phyloP scores from a whole-genome alignment of 352 stramenopile species.

The Globisporangium parvum region DNA sequence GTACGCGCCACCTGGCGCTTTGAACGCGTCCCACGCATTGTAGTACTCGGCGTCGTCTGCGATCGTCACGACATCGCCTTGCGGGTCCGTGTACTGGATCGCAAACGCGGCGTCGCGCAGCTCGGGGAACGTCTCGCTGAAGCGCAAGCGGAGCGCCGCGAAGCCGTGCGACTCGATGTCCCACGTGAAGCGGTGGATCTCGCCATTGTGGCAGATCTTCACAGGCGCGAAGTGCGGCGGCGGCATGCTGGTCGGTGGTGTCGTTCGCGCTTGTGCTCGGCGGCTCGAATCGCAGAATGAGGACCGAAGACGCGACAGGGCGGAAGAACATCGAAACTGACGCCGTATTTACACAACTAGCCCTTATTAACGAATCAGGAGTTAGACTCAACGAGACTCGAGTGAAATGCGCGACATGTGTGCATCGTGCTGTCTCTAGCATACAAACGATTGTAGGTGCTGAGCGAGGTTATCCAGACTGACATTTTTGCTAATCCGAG shows the following conservation, averaged over 20 bases:
- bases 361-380: background rate
- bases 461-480: too few species aligned
- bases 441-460: too few species aligned
- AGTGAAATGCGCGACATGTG: too few species aligned
- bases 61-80: conserved; percentile 70
- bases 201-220: conserved; percentile 79
- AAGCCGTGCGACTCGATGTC: conserved; percentile 51
- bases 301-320: background rate
- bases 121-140: conserved; percentile 46
- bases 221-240: conserved; percentile 46
- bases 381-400: conserved; percentile 5
- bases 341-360: background rate
- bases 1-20: conserved; percentile 20
- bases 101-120: conserved; percentile 43
- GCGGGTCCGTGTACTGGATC: conserved; percentile 78
- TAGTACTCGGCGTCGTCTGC: conserved; percentile 60
- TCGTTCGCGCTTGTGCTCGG: background rate
- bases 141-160: conserved; percentile 39
- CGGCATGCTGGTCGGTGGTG: conserved; percentile 4
- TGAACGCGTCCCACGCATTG: conserved; percentile 55
- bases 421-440: too few species aligned
- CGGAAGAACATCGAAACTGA: conserved; percentile 5
- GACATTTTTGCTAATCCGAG: too few species aligned
- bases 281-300: background rate
- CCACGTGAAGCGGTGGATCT: conserved; percentile 76